phyloP scores from a whole-genome alignment of 306 rosid species.

The Fragaria vesca region DNA sequence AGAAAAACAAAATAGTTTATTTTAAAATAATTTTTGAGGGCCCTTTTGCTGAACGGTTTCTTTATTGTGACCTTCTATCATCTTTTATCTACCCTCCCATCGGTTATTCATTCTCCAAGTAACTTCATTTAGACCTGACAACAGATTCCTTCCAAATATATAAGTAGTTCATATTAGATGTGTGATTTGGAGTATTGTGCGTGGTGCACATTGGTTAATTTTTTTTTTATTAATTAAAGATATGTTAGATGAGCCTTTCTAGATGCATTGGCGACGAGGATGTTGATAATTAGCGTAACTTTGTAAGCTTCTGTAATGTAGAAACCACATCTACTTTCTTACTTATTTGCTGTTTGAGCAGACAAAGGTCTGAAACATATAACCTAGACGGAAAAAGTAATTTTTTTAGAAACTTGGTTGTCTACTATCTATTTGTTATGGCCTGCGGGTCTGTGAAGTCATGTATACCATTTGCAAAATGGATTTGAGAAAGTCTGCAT shows the following conservation, averaged over 20 bases:
- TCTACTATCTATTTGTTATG: background rate
- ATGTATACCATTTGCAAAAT: background rate
- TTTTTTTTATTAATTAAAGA: background rate
- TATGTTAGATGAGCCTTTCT: background rate
- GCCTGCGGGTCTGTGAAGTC: background rate
- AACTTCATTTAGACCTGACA: background rate
- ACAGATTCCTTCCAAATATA: background rate
- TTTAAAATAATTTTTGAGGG: too few relatives aligned
- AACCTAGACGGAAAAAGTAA: background rate
- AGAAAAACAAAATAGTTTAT: background rate
- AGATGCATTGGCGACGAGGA: background rate
- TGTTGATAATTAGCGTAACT: background rate
- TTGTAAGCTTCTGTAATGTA: background rate
- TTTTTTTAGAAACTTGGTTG: background rate
- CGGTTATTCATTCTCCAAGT: background rate
- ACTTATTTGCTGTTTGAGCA: background rate
- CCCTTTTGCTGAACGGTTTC: background rate
- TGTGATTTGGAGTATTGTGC: background rate
- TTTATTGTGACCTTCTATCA: background rate
- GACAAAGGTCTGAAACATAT: background rate
- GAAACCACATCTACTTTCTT: background rate
- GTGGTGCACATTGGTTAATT: background rate
- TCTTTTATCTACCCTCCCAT: background rate
- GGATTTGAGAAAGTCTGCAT: background rate
- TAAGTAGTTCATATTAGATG: background rate